Evolutionary conservation across 495 filamentous ascomycete genomes (phyloP).

Genomic region (Penicillium daleae): DNA sequence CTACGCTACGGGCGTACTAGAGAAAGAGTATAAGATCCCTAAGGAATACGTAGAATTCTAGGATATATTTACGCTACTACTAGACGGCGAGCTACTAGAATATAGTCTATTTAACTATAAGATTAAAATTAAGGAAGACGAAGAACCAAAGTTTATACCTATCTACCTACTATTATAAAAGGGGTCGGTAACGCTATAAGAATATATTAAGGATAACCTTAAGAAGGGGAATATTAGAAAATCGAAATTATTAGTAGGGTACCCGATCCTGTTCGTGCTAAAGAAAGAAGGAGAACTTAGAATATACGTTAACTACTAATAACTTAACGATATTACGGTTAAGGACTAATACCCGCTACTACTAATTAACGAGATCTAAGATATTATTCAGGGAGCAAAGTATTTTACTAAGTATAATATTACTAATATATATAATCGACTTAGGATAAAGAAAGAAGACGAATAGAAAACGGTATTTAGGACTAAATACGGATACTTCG

Average conservation of each 20-base stretch:
- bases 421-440: conserved; percentile 20
- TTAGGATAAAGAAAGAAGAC: conserved; percentile 19
- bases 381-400: conserved; percentile 25
- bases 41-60: conserved; percentile 3
- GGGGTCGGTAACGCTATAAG: conserved; percentile 9
- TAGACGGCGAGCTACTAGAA: conserved; percentile 12
- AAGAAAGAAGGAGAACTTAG: conserved; percentile 31
- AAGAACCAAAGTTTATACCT: not conserved
- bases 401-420: conserved; percentile 34
- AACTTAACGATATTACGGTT: conserved; percentile 32
- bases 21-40: conserved; percentile 4
- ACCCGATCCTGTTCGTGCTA: conserved; percentile 28
- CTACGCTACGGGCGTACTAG: not conserved
- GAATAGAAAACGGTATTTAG: conserved; percentile 27
- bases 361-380: conserved; percentile 24
- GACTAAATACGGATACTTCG: conserved; percentile 20
- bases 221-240: not conserved
- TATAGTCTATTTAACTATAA: conserved; percentile 4
- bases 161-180: conserved; percentile 5
- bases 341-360: conserved; percentile 30
- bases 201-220: conserved; percentile 5
- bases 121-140: not conserved
- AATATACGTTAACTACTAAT: conserved; percentile 31
- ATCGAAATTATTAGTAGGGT: conserved; percentile 5
- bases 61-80: conserved; percentile 15